Evolutionary conservation across 139 green algal genomes (phyloP).

Genomic region (Asterochloris sp.): DNA sequence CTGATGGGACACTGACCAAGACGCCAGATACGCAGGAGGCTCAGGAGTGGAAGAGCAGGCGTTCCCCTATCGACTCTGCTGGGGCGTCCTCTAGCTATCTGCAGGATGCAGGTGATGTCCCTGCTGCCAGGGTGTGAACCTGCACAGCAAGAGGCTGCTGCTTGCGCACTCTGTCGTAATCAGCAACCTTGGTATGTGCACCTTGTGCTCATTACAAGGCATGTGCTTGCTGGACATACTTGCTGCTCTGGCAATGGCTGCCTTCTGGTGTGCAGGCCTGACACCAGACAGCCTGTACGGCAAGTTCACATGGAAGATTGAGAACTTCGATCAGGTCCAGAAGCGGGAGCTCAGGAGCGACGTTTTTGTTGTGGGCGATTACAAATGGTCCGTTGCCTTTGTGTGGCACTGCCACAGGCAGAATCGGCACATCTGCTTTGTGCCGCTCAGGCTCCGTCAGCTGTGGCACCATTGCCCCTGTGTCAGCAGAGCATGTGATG

Average conservation of each 20-base stretch:
- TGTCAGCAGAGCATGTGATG: too few species aligned
- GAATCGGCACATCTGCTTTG: background rate
- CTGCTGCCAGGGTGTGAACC: background rate
- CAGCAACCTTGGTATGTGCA: background rate
- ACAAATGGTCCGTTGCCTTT: conserved; percentile 83
- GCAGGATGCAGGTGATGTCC: conserved; percentile 64
- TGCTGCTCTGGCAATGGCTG: background rate
- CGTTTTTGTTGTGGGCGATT: conserved; percentile 90
- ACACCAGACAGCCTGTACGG: conserved; percentile 86
- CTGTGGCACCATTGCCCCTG: too few species aligned
- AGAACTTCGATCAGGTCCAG: conserved; percentile 89
- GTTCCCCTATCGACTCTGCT: conserved; percentile 56
- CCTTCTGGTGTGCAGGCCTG: conserved; percentile 28
- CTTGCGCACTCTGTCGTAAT: background rate
- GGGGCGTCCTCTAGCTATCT: conserved; percentile 63
- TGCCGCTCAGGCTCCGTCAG: too few species aligned
- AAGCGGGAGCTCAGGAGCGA: conserved; percentile 93
- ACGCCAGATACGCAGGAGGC: conserved; percentile 77
- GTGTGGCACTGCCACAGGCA: background rate
- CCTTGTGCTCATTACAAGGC: too few species aligned
- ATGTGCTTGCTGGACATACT: too few species aligned
- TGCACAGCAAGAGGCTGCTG: background rate
- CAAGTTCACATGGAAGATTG: conserved; percentile 98
- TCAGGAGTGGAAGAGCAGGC: conserved; percentile 58
- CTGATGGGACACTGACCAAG: conserved; percentile 73